Percentiles rank a stretch among this genome's conserved stretches.
phyloP scores from a whole-genome alignment of 306 rosid species.

The Rosa persica region DNA sequence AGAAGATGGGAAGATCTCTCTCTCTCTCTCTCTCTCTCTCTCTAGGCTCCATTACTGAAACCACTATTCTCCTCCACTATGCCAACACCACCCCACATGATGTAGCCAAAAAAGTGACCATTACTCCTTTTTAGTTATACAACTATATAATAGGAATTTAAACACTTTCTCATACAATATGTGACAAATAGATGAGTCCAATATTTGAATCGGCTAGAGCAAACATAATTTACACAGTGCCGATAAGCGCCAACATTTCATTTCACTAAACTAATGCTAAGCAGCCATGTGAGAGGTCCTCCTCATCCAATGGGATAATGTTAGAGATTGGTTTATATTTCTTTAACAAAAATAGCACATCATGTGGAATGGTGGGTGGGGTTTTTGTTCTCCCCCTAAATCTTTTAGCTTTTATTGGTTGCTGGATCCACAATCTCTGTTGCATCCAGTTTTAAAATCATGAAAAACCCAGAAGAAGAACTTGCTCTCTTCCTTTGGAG shows the following conservation, averaged over 20 bases:
- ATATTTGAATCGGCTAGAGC: slow-evolving; percentile 15
- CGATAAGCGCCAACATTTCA: not conserved
- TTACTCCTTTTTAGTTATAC: not conserved
- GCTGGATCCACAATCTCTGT: slow-evolving; percentile 61
- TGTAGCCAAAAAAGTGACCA: slow-evolving; percentile 4
- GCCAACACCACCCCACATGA: slow-evolving; percentile 10
- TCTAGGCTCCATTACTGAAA: slow-evolving; percentile 1
- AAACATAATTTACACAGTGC: slow-evolving; percentile 18
- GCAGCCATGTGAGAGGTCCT: slow-evolving; percentile 56
- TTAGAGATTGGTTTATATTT: slow-evolving; percentile 27
- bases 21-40: not conserved
- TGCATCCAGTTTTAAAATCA: slow-evolving; percentile 21
- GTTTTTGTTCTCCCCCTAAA: slow-evolving; percentile 18
- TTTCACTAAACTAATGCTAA: slow-evolving; percentile 27
- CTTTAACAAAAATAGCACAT: slow-evolving; percentile 41
- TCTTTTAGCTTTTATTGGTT: slow-evolving; percentile 42
- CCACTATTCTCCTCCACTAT: not conserved
- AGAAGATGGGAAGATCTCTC: slow-evolving; percentile 8
- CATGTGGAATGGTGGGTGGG: slow-evolving; percentile 53
- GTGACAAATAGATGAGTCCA: slow-evolving; percentile 28
- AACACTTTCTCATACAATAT: slow-evolving; percentile 11
- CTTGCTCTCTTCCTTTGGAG: slow-evolving; percentile 5
- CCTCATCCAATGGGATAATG: slow-evolving; percentile 48
- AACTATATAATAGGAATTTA: not conserved
- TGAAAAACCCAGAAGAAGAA: slow-evolving; percentile 3